These are phyloP conservation scores for Chlorella ohadii DNA, from an alignment of 139 green algal genomes.

Conservation along the genomic window DNA sequence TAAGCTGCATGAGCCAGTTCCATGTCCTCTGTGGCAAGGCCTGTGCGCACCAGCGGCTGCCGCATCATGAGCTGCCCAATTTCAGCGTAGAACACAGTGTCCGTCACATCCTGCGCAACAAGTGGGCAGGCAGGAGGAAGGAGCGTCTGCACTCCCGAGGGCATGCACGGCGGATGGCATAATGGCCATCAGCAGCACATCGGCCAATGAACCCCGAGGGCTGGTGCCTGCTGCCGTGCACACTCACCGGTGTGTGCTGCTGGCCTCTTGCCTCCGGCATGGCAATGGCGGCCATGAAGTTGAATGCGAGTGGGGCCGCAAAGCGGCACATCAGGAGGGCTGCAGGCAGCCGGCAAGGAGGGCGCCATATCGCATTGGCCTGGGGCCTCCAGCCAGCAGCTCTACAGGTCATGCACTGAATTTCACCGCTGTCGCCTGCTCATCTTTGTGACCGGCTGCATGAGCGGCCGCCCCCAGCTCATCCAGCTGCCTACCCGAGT, in stretches of 20 bases:
- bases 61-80: constrained; percentile 67
- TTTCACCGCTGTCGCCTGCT: too few species aligned
- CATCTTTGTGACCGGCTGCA: too few species aligned
- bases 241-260: not conserved
- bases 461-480: too few species aligned
- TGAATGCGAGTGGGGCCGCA: constrained; percentile 66
- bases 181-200: too few species aligned
- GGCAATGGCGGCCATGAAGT: constrained; percentile 69
- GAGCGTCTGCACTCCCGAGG: not conserved
- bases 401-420: too few species aligned
- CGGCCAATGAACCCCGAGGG: too few species aligned
- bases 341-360: not conserved
- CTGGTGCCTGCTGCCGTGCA: not conserved
- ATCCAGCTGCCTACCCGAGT: constrained; percentile 26
- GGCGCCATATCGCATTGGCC: not conserved
- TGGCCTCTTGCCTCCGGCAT: constrained; percentile 41
- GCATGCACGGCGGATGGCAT: too few species aligned
- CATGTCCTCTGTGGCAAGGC: too few species aligned
- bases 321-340: constrained; percentile 68
- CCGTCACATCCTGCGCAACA: constrained; percentile 32
- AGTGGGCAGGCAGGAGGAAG: not conserved
- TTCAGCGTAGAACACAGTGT: constrained; percentile 61
- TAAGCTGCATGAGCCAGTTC: too few species aligned
- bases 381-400: too few species aligned
- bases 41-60: constrained; percentile 41